These are phyloP conservation scores for Juglanconis sp. DNA, from an alignment of 2,329 filamentous ascomycete genomes.

Conservation along the genomic window DNA sequence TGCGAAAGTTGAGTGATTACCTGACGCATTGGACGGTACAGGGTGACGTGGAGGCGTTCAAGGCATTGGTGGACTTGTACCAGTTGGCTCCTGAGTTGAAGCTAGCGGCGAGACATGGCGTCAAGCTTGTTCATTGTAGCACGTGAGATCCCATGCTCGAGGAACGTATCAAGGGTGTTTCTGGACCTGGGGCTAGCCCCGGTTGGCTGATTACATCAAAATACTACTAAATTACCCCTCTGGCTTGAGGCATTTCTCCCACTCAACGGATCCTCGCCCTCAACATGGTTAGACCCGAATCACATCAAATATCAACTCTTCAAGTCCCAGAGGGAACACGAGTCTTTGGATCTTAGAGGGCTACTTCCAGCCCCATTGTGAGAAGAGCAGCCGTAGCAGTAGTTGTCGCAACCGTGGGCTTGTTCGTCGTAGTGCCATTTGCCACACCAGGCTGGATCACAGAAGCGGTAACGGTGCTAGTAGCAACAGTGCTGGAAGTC, in stretches of 20 bases:
- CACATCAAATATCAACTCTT: too few species aligned
- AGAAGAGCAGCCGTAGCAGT: not conserved
- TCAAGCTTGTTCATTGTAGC: not conserved
- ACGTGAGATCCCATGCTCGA: not conserved
- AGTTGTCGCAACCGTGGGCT: not conserved
- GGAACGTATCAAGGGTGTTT: not conserved
- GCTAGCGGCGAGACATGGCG: not conserved
- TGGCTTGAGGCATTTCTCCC: too few species aligned
- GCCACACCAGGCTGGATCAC: slow-evolving; percentile 7
- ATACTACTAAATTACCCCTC: too few species aligned
- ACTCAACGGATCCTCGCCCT: too few species aligned
- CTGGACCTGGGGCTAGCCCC: too few species aligned
- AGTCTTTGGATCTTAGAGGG: not conserved
- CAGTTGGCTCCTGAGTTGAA: not conserved
- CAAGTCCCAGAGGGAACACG: too few species aligned
- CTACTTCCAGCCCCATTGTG: not conserved
- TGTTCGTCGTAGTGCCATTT: slow-evolving; percentile 1
- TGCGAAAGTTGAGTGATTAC: slow-evolving; percentile 1
- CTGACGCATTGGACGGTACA: not conserved
- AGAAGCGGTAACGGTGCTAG: not conserved
- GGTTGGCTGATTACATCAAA: too few species aligned
- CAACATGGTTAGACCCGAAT: too few species aligned
- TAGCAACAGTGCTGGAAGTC: not conserved
- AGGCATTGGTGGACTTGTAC: slow-evolving; percentile 2
- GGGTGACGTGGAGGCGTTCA: not conserved